A percentile compares a stretch with the other conserved stretches of the same genome.
phyloP scores from a whole-genome alignment of 169 alveolate species.

The Cytauxzoon felis region DNA sequence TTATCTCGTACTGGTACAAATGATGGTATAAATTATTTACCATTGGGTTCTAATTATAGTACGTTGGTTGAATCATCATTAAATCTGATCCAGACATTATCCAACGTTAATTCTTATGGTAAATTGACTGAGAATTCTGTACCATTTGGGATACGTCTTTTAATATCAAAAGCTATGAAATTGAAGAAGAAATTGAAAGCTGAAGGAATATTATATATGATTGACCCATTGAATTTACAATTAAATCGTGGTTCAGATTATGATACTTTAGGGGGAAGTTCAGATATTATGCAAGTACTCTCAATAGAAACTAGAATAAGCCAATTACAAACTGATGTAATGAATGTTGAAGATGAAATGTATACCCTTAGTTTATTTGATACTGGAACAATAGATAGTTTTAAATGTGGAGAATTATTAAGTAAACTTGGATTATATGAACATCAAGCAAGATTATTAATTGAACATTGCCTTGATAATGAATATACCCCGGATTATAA shows the following conservation, averaged over 20 bases:
- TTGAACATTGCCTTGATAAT: constrained; percentile 9
- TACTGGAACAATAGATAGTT: neutral
- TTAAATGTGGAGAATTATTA: neutral
- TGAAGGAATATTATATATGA: constrained; percentile 9
- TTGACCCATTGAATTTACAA: constrained; percentile 12
- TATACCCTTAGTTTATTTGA: neutral
- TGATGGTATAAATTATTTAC: neutral
- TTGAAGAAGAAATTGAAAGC: constrained; percentile 11
- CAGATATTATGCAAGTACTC: neutral
- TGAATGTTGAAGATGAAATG: constrained; percentile 37
- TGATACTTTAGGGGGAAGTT: constrained; percentile 13
- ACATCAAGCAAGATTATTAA: neutral
- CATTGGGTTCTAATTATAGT: no score
- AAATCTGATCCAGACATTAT: constrained; percentile 31
- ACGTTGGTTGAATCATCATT: constrained; percentile 25
- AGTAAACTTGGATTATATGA: constrained; percentile 9
- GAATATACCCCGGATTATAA: constrained; percentile 5
- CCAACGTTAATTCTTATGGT: constrained; percentile 21
- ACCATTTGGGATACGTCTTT: constrained; percentile 26
- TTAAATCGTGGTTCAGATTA: neutral
- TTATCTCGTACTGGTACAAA: neutral
- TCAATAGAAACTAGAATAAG: constrained; percentile 1
- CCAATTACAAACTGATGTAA: constrained; percentile 11
- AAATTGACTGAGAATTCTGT: neutral
- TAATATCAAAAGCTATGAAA: constrained; percentile 13